Base-by-base conservation (phyloP, 2,329 filamentous ascomycete species). In the Alternaria triticimaculans region DNA sequence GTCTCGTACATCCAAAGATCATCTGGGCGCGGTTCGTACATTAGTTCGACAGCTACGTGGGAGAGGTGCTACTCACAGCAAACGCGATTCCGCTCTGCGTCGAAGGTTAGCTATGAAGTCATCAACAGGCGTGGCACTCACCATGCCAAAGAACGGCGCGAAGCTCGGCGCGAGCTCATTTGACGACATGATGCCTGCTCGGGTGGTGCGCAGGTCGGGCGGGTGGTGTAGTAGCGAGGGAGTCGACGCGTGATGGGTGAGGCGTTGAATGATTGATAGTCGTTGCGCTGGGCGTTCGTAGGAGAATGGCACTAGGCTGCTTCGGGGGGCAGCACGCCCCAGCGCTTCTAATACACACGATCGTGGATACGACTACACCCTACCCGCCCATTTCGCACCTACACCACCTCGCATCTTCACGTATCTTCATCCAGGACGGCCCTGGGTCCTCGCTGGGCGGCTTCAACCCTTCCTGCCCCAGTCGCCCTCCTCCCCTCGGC, bases 81-180 rank as follows among this genome's bases (percentile, higher is more conserved):
- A 89, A 88, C 63, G 90, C 90, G 78, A 95, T 93, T 76, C 92
- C 92, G 75, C 87, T 91, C 91, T 93, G 78, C 55, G 55, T 45
- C 18, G 18, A 28, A 25, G 64, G 77, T 83, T 79, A 82, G 81
- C 78, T 65, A 72, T 71, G 67, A 73, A 70, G 63, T 62, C 70
- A 73, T 73, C 58, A 51, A 21, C 37, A 55, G 43, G 49, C 54
- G 58, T 23, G 59, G 53, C 63, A 83, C 89, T 82, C 85, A 94
- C 92, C 91, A 95, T 93, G 85, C 92, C 92, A 80, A 95, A 87
- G 85, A 95, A 96, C 74, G 92, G 92, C 84, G 92, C 92, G 80
- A 94, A 95, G 83, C 92, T 92, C 74, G 92, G 92, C 63, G 90
- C 85, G 66, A 72, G 62, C 55, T 69, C 66, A 28, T 74, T 66